Evolutionary conservation across 108 stramenopile species (phyloP).

Genomic region (Phaeodactylum tricornutum): DNA sequence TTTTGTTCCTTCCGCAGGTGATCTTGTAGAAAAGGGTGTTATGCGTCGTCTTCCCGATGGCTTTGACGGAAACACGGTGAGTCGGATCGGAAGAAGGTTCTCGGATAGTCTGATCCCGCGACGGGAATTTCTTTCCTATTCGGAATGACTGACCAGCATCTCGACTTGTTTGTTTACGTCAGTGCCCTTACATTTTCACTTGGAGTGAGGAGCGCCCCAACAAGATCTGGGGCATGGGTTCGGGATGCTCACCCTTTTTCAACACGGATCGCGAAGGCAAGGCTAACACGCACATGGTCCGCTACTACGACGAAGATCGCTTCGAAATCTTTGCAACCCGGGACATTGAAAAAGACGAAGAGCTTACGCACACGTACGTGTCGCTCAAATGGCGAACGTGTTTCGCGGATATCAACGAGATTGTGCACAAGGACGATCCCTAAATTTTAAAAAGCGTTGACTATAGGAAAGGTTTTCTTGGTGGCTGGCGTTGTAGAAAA

Average conservation of each 20-base stretch:
- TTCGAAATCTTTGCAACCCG: conserved; percentile 24
- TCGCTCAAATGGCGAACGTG: conserved; percentile 62
- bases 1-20: conserved; percentile 24
- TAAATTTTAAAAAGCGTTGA: too few relatives aligned
- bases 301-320: conserved; percentile 54
- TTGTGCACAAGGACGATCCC: too few relatives aligned
- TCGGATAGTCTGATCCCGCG: too few relatives aligned
- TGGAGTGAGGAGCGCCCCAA: conserved; percentile 59
- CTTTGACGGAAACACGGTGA: conserved; percentile 65
- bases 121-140: too few relatives aligned
- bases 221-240: conserved; percentile 69
- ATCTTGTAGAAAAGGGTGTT: conserved; percentile 60
- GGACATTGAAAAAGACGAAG: conserved; percentile 54
- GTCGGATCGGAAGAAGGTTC: too few relatives aligned
- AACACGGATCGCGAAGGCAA: conserved; percentile 55
- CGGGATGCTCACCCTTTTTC: conserved; percentile 59
- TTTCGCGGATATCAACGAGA: conserved; percentile 52
- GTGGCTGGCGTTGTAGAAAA: too few relatives aligned
- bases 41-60: conserved; percentile 68
- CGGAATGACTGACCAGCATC: too few relatives aligned
- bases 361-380: conserved; percentile 66
- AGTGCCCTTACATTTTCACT: conserved; percentile 64
- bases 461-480: conserved; percentile 1
- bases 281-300: conserved; percentile 64
- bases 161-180: too few relatives aligned